Percentiles rank a stretch among this genome's conserved stretches.
phyloP scores from a whole-genome alignment of 1,284 basidiomycete species.

The Athelia sp. region DNA sequence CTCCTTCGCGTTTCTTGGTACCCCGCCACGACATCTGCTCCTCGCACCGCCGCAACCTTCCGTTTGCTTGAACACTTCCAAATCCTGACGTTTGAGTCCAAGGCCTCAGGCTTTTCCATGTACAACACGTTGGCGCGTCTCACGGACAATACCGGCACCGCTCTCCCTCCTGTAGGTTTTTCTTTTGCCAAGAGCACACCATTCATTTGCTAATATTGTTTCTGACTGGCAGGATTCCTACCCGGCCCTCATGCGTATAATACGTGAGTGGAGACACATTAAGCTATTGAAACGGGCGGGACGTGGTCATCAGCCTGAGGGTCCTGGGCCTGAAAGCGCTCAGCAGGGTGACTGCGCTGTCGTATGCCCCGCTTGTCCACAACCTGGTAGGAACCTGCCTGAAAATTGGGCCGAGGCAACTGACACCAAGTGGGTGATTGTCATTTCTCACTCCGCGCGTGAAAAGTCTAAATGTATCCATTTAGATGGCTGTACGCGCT shows the following conservation, averaged over 20 bases:
- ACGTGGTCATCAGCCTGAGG: conserved; percentile 12
- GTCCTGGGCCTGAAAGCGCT: conserved; percentile 7
- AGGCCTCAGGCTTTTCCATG: conserved; percentile 16
- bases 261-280: conserved; percentile 14
- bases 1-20: conserved; percentile 21
- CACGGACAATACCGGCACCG: conserved; percentile 17
- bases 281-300: conserved; percentile 8
- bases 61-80: conserved; percentile 19
- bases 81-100: conserved; percentile 14
- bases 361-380: conserved; percentile 24
- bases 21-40: conserved; percentile 16
- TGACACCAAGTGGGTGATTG: neutral
- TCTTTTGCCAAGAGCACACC: conserved; percentile 6
- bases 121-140: conserved; percentile 13
- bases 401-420: conserved; percentile 16
- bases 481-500: conserved; percentile 18
- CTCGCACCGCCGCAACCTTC: conserved; percentile 22
- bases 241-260: conserved; percentile 10
- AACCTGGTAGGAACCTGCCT: conserved; percentile 22
- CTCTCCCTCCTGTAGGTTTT: conserved; percentile 10
- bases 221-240: conserved; percentile 9
- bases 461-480: neutral
- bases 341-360: conserved; percentile 17
- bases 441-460: neutral
- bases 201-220: conserved; percentile 1